phyloP scores from a whole-genome alignment of 2,329 filamentous ascomycete species.

The Phoma sp. region DNA sequence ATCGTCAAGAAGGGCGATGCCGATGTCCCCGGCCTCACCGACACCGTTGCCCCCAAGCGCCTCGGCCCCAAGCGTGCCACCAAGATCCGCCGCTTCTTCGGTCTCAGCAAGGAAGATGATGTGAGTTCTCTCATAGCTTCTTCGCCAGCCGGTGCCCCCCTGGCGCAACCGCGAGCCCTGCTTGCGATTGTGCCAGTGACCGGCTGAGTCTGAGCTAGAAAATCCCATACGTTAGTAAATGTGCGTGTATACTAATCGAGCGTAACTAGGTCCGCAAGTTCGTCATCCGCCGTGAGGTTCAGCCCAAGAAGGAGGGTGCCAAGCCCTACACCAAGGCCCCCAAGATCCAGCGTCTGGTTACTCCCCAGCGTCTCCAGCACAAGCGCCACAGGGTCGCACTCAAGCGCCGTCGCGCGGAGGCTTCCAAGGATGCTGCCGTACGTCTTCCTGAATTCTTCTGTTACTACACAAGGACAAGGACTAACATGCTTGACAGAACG shows the following conservation, averaged over 20 bases:
- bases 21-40: slow-evolving; percentile 95
- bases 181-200: slow-evolving; percentile 22
- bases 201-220: slow-evolving; percentile 56
- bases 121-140: slow-evolving; percentile 77
- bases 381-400: slow-evolving; percentile 98
- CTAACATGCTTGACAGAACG: slow-evolving; percentile 66
- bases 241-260: slow-evolving; percentile 24
- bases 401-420: slow-evolving; percentile 97
- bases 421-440: slow-evolving; percentile 99
- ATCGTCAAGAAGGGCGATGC: slow-evolving; percentile 97
- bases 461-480: too few relatives aligned
- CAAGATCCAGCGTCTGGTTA: slow-evolving; percentile 99
- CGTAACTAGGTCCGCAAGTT: slow-evolving; percentile 88
- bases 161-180: not conserved
- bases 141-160: slow-evolving; percentile 62
- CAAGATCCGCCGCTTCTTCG: slow-evolving; percentile 99
- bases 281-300: slow-evolving; percentile 98
- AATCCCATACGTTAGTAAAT: slow-evolving; percentile 5
- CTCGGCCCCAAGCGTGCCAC: slow-evolving; percentile 99
- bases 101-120: slow-evolving; percentile 99
- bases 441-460: slow-evolving; percentile 41
- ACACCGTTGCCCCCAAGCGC: slow-evolving; percentile 98
- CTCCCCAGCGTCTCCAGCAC: slow-evolving; percentile 99
- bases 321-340: slow-evolving; percentile 99
- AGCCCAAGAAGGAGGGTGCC: slow-evolving; percentile 97